phyloP scores from a whole-genome alignment of 2,329 filamentous ascomycete genomes.

The Botrytis medusae region DNA sequence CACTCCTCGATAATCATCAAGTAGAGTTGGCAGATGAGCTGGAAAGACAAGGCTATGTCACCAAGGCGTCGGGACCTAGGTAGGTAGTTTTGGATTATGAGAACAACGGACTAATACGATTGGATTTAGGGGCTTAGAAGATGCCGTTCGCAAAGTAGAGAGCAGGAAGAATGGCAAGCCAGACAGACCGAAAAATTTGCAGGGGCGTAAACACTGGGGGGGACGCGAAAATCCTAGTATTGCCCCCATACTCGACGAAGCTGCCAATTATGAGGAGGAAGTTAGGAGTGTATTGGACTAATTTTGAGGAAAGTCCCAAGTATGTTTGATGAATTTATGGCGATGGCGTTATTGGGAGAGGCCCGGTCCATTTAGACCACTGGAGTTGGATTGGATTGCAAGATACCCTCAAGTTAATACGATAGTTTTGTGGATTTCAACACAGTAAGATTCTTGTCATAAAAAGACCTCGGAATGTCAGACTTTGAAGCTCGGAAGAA shows the following conservation, averaged over 20 bases:
- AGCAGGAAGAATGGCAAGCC: conserved; percentile 9
- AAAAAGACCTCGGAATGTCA: neutral
- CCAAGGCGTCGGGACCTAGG: conserved; percentile 42
- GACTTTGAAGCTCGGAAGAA: neutral
- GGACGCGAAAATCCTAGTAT: conserved; percentile 27
- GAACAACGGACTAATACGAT: conserved; percentile 1
- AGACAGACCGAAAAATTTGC: conserved; percentile 5
- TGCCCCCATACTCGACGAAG: conserved; percentile 30
- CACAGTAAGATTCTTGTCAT: neutral
- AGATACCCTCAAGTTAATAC: conserved; percentile 1
- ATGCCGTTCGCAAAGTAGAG: conserved; percentile 31
- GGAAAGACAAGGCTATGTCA: conserved; percentile 70
- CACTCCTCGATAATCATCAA: conserved; percentile 87
- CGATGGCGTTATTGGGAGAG: neutral
- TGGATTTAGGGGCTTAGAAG: conserved; percentile 27
- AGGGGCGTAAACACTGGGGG: conserved; percentile 29
- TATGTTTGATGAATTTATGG: neutral
- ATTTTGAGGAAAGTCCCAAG: conserved; percentile 20
- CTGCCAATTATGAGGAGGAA: conserved; percentile 35
- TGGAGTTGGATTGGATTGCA: conserved; percentile 10
- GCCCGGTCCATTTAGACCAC: neutral
- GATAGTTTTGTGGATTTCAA: neutral
- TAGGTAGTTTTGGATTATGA: conserved; percentile 23
- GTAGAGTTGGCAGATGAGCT: conserved; percentile 79
- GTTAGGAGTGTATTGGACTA: conserved; percentile 26